These are phyloP conservation scores for Vinca minor DNA, from an alignment of 257 asterid genomes.

Conservation along the genomic window DNA sequence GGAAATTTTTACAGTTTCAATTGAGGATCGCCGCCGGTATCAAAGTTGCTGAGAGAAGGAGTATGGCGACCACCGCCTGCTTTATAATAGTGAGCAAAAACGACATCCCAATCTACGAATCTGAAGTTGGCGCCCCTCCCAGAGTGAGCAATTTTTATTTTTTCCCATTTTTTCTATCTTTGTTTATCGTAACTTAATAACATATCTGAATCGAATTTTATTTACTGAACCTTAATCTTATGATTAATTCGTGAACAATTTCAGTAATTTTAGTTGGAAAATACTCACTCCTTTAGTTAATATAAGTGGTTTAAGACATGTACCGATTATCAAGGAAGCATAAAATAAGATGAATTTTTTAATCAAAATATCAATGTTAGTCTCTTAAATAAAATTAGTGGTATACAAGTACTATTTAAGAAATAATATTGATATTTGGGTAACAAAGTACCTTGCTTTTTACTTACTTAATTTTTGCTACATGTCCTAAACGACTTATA, in stretches of 20 bases:
- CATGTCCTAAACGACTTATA: too few species aligned
- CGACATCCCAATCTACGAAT: constrained; percentile 95
- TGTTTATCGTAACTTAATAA: neutral
- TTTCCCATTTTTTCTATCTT: neutral
- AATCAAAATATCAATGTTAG: too few species aligned
- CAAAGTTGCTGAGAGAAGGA: neutral
- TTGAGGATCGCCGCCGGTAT: neutral
- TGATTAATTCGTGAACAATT: neutral
- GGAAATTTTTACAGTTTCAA: too few species aligned
- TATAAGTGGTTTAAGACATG: too few species aligned
- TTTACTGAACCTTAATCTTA: neutral
- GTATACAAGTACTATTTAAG: too few species aligned
- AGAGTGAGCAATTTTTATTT: constrained; percentile 40
- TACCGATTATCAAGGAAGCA: too few species aligned
- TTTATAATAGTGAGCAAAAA: constrained; percentile 87
- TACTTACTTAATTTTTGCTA: too few species aligned
- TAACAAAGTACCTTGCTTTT: too few species aligned
- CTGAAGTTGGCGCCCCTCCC: constrained; percentile 94
- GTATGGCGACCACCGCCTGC: constrained; percentile 88
- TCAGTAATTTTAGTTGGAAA: neutral
- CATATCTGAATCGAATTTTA: neutral
- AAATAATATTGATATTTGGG: too few species aligned
- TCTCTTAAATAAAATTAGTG: too few species aligned
- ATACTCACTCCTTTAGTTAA: too few species aligned
- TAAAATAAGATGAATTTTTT: too few species aligned